A percentile compares a stretch with the other conserved stretches of the same genome.
Conservation (phyloP, 2,329 filamentous ascomycete genomes). For the Uncinocarpus reesii region DNA sequence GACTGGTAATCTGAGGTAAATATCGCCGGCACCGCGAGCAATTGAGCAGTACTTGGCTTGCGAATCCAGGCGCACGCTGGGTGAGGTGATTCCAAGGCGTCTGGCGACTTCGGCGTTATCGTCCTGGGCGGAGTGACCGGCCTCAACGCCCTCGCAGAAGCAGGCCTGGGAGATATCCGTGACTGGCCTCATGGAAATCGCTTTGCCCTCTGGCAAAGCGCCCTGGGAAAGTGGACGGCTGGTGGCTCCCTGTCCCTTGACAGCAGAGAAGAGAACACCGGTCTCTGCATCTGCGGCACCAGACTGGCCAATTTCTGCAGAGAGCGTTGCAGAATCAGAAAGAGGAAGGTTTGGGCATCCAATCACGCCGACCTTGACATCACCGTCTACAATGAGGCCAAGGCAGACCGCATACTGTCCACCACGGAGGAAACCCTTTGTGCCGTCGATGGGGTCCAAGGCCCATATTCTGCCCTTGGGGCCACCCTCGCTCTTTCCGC, state of each 20-base stretch:
- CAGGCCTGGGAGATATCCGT: conserved; percentile 66
- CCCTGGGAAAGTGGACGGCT: conserved; percentile 59
- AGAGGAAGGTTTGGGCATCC: conserved; percentile 92
- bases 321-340: conserved; percentile 62
- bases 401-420: conserved; percentile 96
- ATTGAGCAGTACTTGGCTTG: conserved; percentile 97
- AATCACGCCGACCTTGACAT: conserved; percentile 87
- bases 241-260: conserved; percentile 67
- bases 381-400: conserved; percentile 80
- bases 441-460: conserved; percentile 94
- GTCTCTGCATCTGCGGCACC: conserved; percentile 63
- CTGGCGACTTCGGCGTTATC: conserved; percentile 77
- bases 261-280: conserved; percentile 80
- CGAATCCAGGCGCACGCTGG: conserved; percentile 92
- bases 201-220: conserved; percentile 40
- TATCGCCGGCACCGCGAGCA: conserved; percentile 82
- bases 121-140: conserved; percentile 78
- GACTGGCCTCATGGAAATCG: conserved; percentile 71
- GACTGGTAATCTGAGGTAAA: conserved; percentile 83
- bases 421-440: conserved; percentile 90
- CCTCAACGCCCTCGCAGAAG: conserved; percentile 95
- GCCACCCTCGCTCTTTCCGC: conserved; percentile 39
- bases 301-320: conserved; percentile 61
- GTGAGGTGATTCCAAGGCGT: conserved; percentile 74
- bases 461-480: conserved; percentile 66